These are phyloP conservation scores for Colletotrichum simmondsii DNA, from an alignment of 2,329 filamentous ascomycete genomes.

Conservation along the genomic window DNA sequence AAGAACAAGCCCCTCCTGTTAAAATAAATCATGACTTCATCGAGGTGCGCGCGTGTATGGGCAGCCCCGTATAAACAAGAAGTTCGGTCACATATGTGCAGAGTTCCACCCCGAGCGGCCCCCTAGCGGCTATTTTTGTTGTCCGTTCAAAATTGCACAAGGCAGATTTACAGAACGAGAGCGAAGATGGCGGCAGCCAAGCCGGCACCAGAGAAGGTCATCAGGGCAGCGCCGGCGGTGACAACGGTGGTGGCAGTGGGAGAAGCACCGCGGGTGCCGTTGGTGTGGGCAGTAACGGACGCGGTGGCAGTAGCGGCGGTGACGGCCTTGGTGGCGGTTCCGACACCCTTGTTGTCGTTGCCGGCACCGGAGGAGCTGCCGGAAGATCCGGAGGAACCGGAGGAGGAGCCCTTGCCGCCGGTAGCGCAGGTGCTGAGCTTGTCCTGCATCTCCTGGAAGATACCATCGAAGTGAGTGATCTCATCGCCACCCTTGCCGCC, in stretches of 20 bases:
- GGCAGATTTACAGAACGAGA: constrained; percentile 18
- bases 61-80: neutral
- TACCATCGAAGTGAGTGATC: constrained; percentile 26
- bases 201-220: constrained; percentile 28
- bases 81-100: neutral
- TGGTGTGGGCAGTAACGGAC: neutral
- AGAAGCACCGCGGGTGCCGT: constrained; percentile 11
- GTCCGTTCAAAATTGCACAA: neutral
- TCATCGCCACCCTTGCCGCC: constrained; percentile 33
- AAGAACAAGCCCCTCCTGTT: neutral
- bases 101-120: neutral
- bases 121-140: neutral
- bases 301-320: neutral
- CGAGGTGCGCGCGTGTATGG: neutral
- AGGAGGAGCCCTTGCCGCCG: neutral
- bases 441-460: constrained; percentile 26
- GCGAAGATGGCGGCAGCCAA: constrained; percentile 16
- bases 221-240: constrained; percentile 21
- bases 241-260: constrained; percentile 15
- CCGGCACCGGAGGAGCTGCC: neutral
- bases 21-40: constrained; percentile 6
- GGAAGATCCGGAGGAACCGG: neutral
- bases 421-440: constrained; percentile 19
- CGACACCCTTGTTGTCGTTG: neutral
- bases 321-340: constrained; percentile 7